Conservation (phyloP, 192 early-diverging fungal species). For the Dispira simplex region DNA sequence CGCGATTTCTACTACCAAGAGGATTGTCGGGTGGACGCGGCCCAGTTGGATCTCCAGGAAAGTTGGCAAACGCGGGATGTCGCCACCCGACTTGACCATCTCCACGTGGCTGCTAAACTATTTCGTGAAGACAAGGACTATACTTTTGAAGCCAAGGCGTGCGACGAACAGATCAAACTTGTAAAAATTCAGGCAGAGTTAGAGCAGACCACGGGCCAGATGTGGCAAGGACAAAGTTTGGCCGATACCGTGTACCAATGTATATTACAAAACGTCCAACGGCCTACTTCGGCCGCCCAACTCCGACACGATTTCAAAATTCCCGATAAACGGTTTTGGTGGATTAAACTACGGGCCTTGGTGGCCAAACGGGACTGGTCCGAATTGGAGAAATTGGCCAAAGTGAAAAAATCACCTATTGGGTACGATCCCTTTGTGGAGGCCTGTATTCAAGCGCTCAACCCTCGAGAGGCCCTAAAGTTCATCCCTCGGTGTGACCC, state of each 20-base stretch:
- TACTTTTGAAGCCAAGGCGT: constrained; percentile 54
- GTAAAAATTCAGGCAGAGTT: constrained; percentile 56
- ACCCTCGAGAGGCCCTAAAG: constrained; percentile 56
- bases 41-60: constrained; percentile 30
- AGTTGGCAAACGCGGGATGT: constrained; percentile 26
- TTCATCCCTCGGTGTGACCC: constrained; percentile 62
- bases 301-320: constrained; percentile 73
- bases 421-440: constrained; percentile 71
- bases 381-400: constrained; percentile 64
- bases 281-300: constrained; percentile 45
- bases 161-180: constrained; percentile 41
- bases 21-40: constrained; percentile 55
- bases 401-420: constrained; percentile 63
- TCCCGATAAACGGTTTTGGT: constrained; percentile 75
- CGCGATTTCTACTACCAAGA: constrained; percentile 96
- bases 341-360: constrained; percentile 75
- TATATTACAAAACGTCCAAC: constrained; percentile 47
- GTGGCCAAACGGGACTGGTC: constrained; percentile 74
- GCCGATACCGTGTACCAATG: constrained; percentile 78
- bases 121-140: constrained; percentile 56
- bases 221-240: constrained; percentile 55
- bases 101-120: constrained; percentile 53
- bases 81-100: constrained; percentile 39
- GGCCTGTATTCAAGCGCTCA: constrained; percentile 59
- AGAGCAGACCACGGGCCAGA: constrained; percentile 49